Evolutionary conservation across 2,329 filamentous ascomycete genomes (phyloP), one percentile per base, ranked within the genome.

Genomic region (Stenocarpella maydis): DNA sequence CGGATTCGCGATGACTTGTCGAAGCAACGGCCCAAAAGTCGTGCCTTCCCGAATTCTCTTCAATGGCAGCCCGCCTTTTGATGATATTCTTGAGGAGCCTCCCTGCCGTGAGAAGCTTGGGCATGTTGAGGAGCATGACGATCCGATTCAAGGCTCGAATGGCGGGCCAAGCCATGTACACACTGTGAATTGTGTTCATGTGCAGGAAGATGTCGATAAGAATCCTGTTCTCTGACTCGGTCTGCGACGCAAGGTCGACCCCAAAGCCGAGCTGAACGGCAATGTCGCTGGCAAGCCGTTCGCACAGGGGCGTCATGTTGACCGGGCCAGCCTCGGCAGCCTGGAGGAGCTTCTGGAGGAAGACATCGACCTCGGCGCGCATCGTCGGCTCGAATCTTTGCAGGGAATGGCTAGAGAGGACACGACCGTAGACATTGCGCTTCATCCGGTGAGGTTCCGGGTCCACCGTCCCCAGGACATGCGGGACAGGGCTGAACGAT

Each of bases 381-480:
- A 74, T 72, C 3, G 66, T 71, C 3, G 71, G 71, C 65, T 73
- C 70, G 50, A 74, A 74, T 21, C 49, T 8, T 4, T 68, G 71
- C 49, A 72, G 72, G 0, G 71, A 74, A 49, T 68, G 72, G 43
- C 73, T 72, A 1, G 72, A 69, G 37, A 73, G 50, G 15, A 72
- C 37, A 6, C 69, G 71, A 1, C 71, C 69, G 4, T 72, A 65
- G 6, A 72, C 21, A n/a, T 60, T 52, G 15, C 73, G 69, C 55
- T 72, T 72, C 41, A 63, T 65, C 15, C 65, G 60, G 61, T 72
- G 72, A 2, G 49, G 66, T 34, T 28, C 54, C 54, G 39, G 70
- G 28, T 72, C 72, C 39, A 71, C 31, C 3, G 71, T 69, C 12
- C 65, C 66, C 24, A 69, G 71, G 54, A 73, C 39, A n/a, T 50